Evolutionary conservation across 1,284 basidiomycete species (phyloP), one percentile per base, ranked within the genome.

Genomic region (Tilletia horrida): DNA sequence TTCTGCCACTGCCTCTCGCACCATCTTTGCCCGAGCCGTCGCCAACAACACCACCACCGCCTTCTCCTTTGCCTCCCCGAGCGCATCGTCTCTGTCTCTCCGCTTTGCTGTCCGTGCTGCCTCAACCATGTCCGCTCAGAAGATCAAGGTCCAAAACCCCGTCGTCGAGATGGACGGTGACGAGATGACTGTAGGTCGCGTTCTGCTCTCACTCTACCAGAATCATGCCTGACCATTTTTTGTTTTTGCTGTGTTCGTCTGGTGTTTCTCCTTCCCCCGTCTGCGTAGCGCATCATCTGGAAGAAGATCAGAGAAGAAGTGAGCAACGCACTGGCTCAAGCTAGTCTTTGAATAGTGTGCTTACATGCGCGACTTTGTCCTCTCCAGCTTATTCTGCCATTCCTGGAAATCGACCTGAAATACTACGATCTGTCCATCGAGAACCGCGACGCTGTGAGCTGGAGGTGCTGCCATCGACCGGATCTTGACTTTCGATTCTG

Each of bases 261-360:
- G 45, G 27, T n/a, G n/a, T n/a, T n/a, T n/a, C n/a, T n/a, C n/a
- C n/a, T n/a, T n/a, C n/a, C n/a, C n/a, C 50, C 23, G 29, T 18
- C 31, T 47, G 16, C 23, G n/a, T 62, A 70, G 68, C 77, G 78
- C 23, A 78, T 80, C 71, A 80, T 97, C 83, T 97, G 94, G 94
- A 92, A 96, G 87, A 96, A 95, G 87, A 97, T 97, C 82, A 87
- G 92, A 67, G 90, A 97, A 79, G 92, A 97, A 87, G 91, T 92
- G 69, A 67, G 86, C 83, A 48, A 14, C 25, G 29, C 14, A 13
- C 7, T 50, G 29, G 23, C 67, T 64, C 44, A 40, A 40, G 35
- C 35, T 40, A 6, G 11, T 40, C n/a, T n/a, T n/a, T n/a, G n/a
- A n/a, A n/a, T n/a, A n/a, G 29, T 45, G 31, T 48, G 47, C 27